Conservation (phyloP, 768 basidiomycete species). For the Leccinum ochraceum region DNA sequence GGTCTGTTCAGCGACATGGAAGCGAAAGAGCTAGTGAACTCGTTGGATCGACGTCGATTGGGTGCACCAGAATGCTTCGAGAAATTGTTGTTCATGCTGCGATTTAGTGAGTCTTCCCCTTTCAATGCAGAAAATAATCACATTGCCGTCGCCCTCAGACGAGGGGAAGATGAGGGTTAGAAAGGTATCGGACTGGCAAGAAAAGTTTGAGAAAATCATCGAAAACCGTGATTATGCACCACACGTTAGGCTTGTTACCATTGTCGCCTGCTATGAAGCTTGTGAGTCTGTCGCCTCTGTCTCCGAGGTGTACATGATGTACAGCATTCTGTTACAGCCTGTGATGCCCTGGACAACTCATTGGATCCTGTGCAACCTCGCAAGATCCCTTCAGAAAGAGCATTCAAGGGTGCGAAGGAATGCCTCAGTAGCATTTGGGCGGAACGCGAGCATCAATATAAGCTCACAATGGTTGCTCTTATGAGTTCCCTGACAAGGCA, state of each 20-base stretch:
- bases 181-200: slow-evolving; percentile 17
- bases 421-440: no score
- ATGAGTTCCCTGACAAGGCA: no score
- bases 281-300: no score
- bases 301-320: no score
- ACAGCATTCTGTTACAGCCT: no score
- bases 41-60: slow-evolving; percentile 5
- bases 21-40: slow-evolving; percentile 2
- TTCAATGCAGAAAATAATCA: not conserved
- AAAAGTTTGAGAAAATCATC: slow-evolving; percentile 12
- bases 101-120: not conserved
- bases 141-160: not conserved
- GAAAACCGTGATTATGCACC: slow-evolving; percentile 5
- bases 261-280: no score
- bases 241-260: not conserved
- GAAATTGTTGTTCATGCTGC: slow-evolving; percentile 16
- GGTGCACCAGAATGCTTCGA: slow-evolving; percentile 12
- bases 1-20: slow-evolving; percentile 12
- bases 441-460: no score
- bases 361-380: no score
- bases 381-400: no score
- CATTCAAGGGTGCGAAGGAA: no score
- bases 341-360: no score
- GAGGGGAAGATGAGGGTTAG: slow-evolving; percentile 23
- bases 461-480: no score